Base-by-base conservation (phyloP, 768 basidiomycete genomes). In the Calvatia gigantea region DNA sequence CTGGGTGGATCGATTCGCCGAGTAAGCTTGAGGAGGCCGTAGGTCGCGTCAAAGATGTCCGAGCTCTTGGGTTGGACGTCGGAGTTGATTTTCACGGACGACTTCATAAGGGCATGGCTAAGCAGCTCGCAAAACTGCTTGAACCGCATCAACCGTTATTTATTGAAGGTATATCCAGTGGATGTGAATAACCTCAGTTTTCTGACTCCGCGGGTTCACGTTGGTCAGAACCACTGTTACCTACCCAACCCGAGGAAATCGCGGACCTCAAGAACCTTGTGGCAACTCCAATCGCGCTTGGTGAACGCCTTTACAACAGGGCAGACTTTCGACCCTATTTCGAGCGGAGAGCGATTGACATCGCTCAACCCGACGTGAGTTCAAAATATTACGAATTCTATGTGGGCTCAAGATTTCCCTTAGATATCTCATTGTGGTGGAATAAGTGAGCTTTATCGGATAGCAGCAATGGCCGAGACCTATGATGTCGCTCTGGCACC, bases 401-500 rank as follows among this genome's bases (percentile, higher is more conserved):
- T 41, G 12, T 29, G 4, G 2, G 23, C 29, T 39, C 23, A 47
- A 19, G 4, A 17, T 29, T 11, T 2, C 9, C 15, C 35, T n/a
- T 29, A 83, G 81, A 77, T 82, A 17, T 72, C 80, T 1, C 83
- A 84, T 59, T 83, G 82, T 33, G 82, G 84, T 23, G 81, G 84
- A 3, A 86, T 87, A 63, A 71, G 69, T 37, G 83, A 86, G 64
- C 68, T 82, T 4, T 75, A 80, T 39, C 75, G 81, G 39, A 82
- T 87, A 19, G 82, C 84, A 4, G 70, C 75, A 21, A 69, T 86
- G 60, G 78, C 80, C 1, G 84, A 87, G 66, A 83, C 79, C 3
- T 89, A 88, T 64, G 89, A 89, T 58, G 82, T 89, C 50, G 86
- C 80, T 9, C 64, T 85, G 49, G 87, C 86, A 0, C 86, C 88